These are phyloP conservation scores for Phytophthora multivora DNA, from an alignment of 352 stramenopile genomes.

Conservation along the genomic window DNA sequence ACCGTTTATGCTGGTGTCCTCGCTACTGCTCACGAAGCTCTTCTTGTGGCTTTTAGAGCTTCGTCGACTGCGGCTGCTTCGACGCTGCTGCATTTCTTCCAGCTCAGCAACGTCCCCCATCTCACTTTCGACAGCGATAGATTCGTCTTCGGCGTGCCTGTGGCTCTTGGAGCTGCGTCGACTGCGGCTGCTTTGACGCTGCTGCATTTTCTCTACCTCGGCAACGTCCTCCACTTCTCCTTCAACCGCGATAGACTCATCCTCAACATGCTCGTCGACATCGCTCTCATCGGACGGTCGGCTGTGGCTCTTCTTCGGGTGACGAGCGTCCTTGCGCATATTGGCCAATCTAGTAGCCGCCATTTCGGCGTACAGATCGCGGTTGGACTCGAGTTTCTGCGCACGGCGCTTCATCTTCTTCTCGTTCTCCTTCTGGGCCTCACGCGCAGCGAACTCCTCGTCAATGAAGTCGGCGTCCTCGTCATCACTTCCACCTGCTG, in stretches of 20 bases:
- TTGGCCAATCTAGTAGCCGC: conserved; percentile 54
- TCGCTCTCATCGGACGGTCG: conserved; percentile 32
- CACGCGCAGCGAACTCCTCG: conserved; percentile 42
- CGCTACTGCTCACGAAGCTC: conserved; percentile 34
- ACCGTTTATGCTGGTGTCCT: conserved; percentile 20
- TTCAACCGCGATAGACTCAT: conserved; percentile 28
- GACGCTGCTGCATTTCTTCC: conserved; percentile 21
- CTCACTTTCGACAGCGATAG: conserved; percentile 23
- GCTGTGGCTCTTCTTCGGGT: conserved; percentile 43
- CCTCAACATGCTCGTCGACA: conserved; percentile 29
- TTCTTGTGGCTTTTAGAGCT: conserved; percentile 39
- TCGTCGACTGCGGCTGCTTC: conserved; percentile 27
- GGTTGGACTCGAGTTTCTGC: conserved; percentile 78
- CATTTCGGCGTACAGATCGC: conserved; percentile 76
- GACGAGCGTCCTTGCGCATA: conserved; percentile 73
- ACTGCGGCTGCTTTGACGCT: conserved; percentile 32
- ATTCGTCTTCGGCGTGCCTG: conserved; percentile 12
- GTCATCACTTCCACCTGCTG: conserved; percentile 15
- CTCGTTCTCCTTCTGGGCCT: conserved; percentile 57
- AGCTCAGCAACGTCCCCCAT: conserved; percentile 16
- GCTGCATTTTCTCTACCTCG: conserved; percentile 19
- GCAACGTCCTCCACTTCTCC: conserved; percentile 11
- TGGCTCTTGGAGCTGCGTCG: conserved; percentile 28
- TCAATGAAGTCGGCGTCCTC: conserved; percentile 62
- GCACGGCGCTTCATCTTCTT: conserved; percentile 54